Base-by-base conservation (phyloP, 2,329 filamentous ascomycete genomes). In the Diaporthe ampelina region DNA sequence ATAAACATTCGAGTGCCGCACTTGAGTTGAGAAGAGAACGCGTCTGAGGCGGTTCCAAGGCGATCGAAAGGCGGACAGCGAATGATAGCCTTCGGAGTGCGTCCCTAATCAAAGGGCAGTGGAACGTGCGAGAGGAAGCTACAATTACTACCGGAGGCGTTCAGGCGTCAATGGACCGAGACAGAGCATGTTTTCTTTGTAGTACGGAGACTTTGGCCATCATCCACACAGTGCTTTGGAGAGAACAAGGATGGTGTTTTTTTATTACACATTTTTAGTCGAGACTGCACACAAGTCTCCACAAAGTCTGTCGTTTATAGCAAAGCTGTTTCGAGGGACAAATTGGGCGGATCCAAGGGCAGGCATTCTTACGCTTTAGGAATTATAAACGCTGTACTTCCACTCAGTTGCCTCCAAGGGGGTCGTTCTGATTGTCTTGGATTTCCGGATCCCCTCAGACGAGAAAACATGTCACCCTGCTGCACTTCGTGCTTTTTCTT, bases 1-100 rank as follows among this genome's bases (percentile, higher is more conserved):
- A 87, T 99, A 95, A 68, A 26, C n/a, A 54, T 9, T 11, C 10
- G 10, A 26, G 13, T 40, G n/a, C n/a, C 11, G 29, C 24, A 19
- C n/a, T 52, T 52, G 37, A 68, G 17, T 11, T 54, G 5, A 52
- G 50, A 54, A 26, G 15, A 37, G 48, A 26, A 10, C 15, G 7
- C 10, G 29, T 32, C 19, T 24, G 21, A 8, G 48, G 24, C 19
- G 19, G 7, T 35, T 11, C 73, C 58, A 24, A 50, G 32, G 45
- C 32, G 13, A 26, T 68, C 29, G 63, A 52, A 40, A 26, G 29
- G 32, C 45, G 17, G 37, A 52, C 32, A 37, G 37, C n/a, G 10
- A 7, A 29, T 17, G 43, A 35, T 52, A 45, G 37, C 21, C 48
- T 40, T 17, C 21, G 37, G 29, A 54, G 29, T 40, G 32, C 48